phyloP scores from a whole-genome alignment of 2,329 filamentous ascomycete species.

The Penicillium sp. region DNA sequence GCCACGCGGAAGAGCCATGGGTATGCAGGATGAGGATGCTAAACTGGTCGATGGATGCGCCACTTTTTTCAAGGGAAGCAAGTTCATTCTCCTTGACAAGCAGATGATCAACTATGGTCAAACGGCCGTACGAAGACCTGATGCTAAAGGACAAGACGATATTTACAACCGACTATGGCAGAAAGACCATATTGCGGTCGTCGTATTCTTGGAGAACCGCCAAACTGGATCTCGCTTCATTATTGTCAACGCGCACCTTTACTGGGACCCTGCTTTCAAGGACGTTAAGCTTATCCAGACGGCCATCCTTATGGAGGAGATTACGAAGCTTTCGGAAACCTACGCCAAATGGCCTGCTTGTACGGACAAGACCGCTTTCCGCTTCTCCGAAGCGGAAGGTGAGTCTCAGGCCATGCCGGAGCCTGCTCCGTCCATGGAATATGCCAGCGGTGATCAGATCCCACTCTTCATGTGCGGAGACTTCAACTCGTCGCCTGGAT shows the following conservation, averaged over 20 bases:
- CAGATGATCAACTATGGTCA: slow-evolving; percentile 90
- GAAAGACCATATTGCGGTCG: slow-evolving; percentile 92
- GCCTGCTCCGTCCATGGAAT: slow-evolving; percentile 82
- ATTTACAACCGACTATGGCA: slow-evolving; percentile 99
- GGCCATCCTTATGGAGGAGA: slow-evolving; percentile 90
- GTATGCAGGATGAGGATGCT: slow-evolving; percentile 88
- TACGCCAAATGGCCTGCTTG: slow-evolving; percentile 80
- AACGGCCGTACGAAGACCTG: slow-evolving; percentile 89
- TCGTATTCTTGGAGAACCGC: slow-evolving; percentile 91
- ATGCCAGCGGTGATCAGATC: slow-evolving; percentile 83
- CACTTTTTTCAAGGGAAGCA: slow-evolving; percentile 94
- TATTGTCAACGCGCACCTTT: slow-evolving; percentile 90
- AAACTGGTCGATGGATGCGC: slow-evolving; percentile 94
- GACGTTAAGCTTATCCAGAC: slow-evolving; percentile 98
- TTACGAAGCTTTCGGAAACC: slow-evolving; percentile 83
- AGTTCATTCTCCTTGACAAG: slow-evolving; percentile 93
- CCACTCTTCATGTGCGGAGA: slow-evolving; percentile 92
- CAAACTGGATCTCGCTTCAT: slow-evolving; percentile 89
- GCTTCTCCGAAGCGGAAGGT: slow-evolving; percentile 56
- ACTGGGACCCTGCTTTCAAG: slow-evolving; percentile 87
- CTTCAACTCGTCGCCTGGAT: slow-evolving; percentile 88
- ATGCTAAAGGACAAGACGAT: slow-evolving; percentile 97
- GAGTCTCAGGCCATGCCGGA: slow-evolving; percentile 56
- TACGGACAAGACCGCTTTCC: slow-evolving; percentile 72
- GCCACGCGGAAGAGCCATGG: slow-evolving; percentile 86